Evolutionary conservation across 1,139 yeast genomes (phyloP).

Genomic region (Kodamaea fungicola): DNA sequence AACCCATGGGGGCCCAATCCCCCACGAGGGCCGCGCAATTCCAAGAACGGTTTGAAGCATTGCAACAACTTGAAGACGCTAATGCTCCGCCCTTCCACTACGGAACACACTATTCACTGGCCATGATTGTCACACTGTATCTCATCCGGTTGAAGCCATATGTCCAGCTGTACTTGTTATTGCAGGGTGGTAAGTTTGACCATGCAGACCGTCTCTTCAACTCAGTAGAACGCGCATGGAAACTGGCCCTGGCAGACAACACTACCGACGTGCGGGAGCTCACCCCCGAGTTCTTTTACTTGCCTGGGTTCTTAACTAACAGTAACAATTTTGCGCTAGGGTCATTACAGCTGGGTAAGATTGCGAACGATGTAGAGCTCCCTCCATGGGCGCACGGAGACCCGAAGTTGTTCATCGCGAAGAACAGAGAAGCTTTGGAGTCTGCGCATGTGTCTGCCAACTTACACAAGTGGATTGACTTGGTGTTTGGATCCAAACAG

Average conservation of each 20-base stretch:
- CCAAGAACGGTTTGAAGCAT: slow-evolving; percentile 65
- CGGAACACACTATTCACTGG: slow-evolving; percentile 89
- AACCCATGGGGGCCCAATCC: slow-evolving; percentile 89
- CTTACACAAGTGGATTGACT: slow-evolving; percentile 78
- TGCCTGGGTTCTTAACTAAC: slow-evolving; percentile 73
- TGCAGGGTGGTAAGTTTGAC: slow-evolving; percentile 86
- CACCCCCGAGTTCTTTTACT: slow-evolving; percentile 77
- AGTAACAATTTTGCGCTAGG: slow-evolving; percentile 69
- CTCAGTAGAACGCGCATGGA: slow-evolving; percentile 73
- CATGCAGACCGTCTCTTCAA: slow-evolving; percentile 80
- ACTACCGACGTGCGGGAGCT: slow-evolving; percentile 85
- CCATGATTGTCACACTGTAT: slow-evolving; percentile 84
- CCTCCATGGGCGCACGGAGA: slow-evolving; percentile 85
- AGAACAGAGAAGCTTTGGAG: slow-evolving; percentile 78
- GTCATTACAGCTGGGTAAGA: slow-evolving; percentile 54
- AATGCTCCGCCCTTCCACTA: slow-evolving; percentile 77
- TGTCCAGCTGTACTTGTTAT: slow-evolving; percentile 68
- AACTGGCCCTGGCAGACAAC: slow-evolving; percentile 69
- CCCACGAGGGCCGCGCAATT: slow-evolving; percentile 57
- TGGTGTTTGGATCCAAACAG: slow-evolving; percentile 77
- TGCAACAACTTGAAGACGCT: slow-evolving; percentile 48
- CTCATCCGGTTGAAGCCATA: slow-evolving; percentile 74
- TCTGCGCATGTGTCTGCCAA: slow-evolving; percentile 73
- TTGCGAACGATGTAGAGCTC: slow-evolving; percentile 56
- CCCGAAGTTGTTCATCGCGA: slow-evolving; percentile 65